Evolutionary conservation across 495 filamentous ascomycete species (phyloP).

Genomic region (Penicillium mononematosum): DNA sequence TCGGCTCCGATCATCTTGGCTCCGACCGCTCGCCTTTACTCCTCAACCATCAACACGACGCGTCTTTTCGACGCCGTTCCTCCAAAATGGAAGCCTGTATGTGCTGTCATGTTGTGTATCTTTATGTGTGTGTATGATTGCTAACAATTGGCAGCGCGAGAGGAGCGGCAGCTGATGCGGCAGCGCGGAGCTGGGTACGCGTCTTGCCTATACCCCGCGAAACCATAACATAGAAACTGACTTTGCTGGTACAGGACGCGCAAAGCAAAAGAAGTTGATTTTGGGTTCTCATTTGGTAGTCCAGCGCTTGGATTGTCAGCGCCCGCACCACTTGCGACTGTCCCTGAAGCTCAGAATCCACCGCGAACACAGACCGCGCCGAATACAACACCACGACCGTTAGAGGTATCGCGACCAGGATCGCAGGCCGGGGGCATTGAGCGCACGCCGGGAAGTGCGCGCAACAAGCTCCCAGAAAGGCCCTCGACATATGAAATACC

Average conservation of each 20-base stretch:
- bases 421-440: constrained; percentile 6
- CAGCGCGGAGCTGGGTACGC: constrained; percentile 60
- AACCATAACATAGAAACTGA: constrained; percentile 28
- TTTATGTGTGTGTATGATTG: neutral
- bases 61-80: constrained; percentile 40
- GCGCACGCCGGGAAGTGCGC: constrained; percentile 28
- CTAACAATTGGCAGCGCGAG: constrained; percentile 44
- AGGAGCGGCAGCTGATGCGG: constrained; percentile 57
- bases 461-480: constrained; percentile 26
- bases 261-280: constrained; percentile 48
- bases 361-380: constrained; percentile 18
- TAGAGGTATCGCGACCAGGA: constrained; percentile 13
- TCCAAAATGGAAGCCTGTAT: constrained; percentile 46
- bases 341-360: constrained; percentile 23
- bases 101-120: constrained; percentile 6
- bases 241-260: constrained; percentile 34
- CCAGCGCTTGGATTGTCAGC: constrained; percentile 12
- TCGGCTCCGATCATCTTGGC: constrained; percentile 23
- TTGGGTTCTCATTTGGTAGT: constrained; percentile 51
- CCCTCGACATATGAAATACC: constrained; percentile 32
- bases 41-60: constrained; percentile 32
- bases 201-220: constrained; percentile 33
- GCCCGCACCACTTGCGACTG: constrained; percentile 18
- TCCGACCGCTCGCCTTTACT: constrained; percentile 26
- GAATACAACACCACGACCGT: constrained; percentile 12